Percentiles rank a stretch among this genome's conserved stretches.
These are phyloP conservation scores for Aphanomyces invadans DNA, from an alignment of 352 stramenopile species.

Conservation along the genomic window DNA sequence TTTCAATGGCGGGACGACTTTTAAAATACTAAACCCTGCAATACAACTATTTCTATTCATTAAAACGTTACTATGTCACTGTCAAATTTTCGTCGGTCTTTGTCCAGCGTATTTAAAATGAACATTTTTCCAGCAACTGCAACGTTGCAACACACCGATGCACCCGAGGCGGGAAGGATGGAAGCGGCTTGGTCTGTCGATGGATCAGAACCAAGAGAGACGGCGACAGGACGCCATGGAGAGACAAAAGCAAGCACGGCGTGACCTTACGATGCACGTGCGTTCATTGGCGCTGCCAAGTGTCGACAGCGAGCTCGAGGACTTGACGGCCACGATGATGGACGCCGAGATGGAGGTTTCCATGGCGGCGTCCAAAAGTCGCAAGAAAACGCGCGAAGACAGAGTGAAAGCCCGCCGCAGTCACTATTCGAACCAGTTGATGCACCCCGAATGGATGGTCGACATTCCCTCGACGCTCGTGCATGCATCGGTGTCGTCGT, in stretches of 20 bases:
- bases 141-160: no score
- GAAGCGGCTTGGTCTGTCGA: slow-evolving; percentile 21
- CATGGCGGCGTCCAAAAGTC: slow-evolving; percentile 34
- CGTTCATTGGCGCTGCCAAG: slow-evolving; percentile 37
- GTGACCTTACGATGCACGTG: slow-evolving; percentile 73
- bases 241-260: slow-evolving; percentile 62
- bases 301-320: slow-evolving; percentile 31
- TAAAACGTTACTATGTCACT: no score
- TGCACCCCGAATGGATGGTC: slow-evolving; percentile 86
- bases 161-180: slow-evolving; percentile 13
- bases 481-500: background rate
- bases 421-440: slow-evolving; percentile 77
- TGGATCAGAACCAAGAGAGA: slow-evolving; percentile 23
- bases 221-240: slow-evolving; percentile 50
- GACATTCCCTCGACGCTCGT: slow-evolving; percentile 67
- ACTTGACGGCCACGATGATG: slow-evolving; percentile 26
- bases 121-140: no score
- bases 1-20: slow-evolving; percentile 5
- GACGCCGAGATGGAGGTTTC: slow-evolving; percentile 27
- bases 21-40: no score
- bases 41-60: no score
- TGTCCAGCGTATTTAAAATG: no score
- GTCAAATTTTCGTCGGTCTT: no score
- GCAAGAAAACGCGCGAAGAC: slow-evolving; percentile 55
- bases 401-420: slow-evolving; percentile 59